Conservation (phyloP, 768 basidiomycete genomes). For the Ramaria sp. region DNA sequence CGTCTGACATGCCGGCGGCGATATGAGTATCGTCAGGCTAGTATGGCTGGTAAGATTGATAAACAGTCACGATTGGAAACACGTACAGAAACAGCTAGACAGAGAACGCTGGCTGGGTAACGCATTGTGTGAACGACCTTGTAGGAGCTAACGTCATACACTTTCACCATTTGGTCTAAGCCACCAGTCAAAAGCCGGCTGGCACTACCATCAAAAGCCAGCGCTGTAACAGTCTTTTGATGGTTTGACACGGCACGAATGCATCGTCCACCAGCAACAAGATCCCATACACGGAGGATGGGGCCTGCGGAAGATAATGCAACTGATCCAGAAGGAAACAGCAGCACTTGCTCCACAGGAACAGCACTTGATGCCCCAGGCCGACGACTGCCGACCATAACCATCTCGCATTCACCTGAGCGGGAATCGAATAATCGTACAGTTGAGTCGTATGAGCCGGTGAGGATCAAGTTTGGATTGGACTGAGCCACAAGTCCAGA, state of each 20-base stretch:
- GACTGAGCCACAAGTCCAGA: constrained; percentile 78
- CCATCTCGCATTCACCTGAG: constrained; percentile 74
- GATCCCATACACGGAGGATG: constrained; percentile 90
- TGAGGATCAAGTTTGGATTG: constrained; percentile 76
- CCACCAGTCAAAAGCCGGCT: constrained; percentile 80
- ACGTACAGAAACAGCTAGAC: constrained; percentile 83
- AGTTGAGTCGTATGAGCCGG: constrained; percentile 92
- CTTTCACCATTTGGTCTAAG: constrained; percentile 97
- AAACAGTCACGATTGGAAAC: neutral
- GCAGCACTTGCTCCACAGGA: constrained; percentile 87
- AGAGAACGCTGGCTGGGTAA: constrained; percentile 87
- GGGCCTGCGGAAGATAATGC: constrained; percentile 85
- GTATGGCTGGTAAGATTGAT: neutral
- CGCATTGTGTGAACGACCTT: constrained; percentile 98
- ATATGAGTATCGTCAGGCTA: constrained; percentile 97
- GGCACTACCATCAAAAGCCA: constrained; percentile 69
- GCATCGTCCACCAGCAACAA: constrained; percentile 85
- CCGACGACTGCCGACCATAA: constrained; percentile 41
- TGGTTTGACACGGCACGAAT: constrained; percentile 90
- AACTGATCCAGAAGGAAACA: constrained; percentile 84
- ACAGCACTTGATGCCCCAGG: constrained; percentile 26
- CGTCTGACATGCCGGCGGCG: constrained; percentile 95
- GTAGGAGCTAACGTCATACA: constrained; percentile 90
- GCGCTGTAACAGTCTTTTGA: constrained; percentile 91
- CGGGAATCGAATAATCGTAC: constrained; percentile 81